These are phyloP conservation scores for Scheffersomyces illinoinensis DNA, from an alignment of 1,139 yeast genomes.

Conservation along the genomic window DNA sequence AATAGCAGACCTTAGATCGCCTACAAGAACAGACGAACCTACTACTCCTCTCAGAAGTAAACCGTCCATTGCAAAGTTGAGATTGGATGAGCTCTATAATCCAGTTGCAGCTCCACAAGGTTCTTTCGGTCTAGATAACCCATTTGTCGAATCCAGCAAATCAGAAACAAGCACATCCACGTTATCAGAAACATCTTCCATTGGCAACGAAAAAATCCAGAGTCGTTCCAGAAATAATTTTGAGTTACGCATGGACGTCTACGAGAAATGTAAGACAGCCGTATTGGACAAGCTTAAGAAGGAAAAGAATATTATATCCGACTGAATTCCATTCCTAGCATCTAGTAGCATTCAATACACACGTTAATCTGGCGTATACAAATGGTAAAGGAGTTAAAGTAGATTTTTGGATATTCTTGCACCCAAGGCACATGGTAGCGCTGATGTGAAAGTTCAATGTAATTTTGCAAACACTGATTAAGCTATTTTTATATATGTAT, in stretches of 20 bases:
- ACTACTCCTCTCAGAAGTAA: slow-evolving; percentile 15
- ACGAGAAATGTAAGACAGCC: slow-evolving; percentile 30
- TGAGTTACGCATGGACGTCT: slow-evolving; percentile 16
- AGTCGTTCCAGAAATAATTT: neutral
- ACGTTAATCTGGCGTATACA: too few relatives aligned
- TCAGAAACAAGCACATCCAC: neutral
- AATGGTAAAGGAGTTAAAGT: too few relatives aligned
- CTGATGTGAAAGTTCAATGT: neutral
- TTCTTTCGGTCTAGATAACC: slow-evolving; percentile 3
- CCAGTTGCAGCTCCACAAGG: slow-evolving; percentile 23
- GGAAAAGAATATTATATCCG: slow-evolving; percentile 12
- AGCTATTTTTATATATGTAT: too few relatives aligned
- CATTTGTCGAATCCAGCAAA: slow-evolving; percentile 1
- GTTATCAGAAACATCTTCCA: neutral
- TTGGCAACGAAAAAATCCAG: neutral
- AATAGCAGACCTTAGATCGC: slow-evolving; percentile 5
- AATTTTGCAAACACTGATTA: neutral
- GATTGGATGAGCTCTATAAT: slow-evolving; percentile 25
- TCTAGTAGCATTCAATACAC: neutral
- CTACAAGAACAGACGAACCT: slow-evolving; percentile 11
- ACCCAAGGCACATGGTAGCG: neutral
- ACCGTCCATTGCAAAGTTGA: slow-evolving; percentile 26
- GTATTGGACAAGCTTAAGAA: slow-evolving; percentile 22
- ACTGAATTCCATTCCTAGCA: neutral
- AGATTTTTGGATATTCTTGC: neutral